phyloP scores from a whole-genome alignment of 257 asterid species.

The Leptodermis oblonga region DNA sequence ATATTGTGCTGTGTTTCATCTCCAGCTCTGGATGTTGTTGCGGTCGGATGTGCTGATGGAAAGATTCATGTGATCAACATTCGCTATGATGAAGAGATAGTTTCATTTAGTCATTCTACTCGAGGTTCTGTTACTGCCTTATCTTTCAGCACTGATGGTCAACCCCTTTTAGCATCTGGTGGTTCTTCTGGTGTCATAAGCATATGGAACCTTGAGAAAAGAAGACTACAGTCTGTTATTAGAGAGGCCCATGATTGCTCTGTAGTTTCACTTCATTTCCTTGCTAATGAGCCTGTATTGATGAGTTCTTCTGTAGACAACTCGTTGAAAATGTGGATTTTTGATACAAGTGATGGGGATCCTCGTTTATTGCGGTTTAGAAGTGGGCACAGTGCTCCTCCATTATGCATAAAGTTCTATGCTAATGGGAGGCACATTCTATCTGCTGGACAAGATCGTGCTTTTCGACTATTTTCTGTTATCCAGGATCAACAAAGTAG shows the following conservation, averaged over 20 bases:
- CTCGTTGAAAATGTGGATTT: slow-evolving; percentile 90
- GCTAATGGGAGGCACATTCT: slow-evolving; percentile 88
- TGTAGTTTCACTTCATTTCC: slow-evolving; percentile 76
- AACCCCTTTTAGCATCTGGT: slow-evolving; percentile 92
- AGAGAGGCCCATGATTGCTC: slow-evolving; percentile 79
- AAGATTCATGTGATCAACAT: slow-evolving; percentile 81
- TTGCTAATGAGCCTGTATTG: slow-evolving; percentile 80
- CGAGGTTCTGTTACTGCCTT: slow-evolving; percentile 80
- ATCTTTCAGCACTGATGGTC: slow-evolving; percentile 91
- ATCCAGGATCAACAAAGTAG: slow-evolving; percentile 92
- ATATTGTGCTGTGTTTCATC: slow-evolving; percentile 79
- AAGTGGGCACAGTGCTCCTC: slow-evolving; percentile 97
- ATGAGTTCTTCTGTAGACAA: slow-evolving; percentile 88
- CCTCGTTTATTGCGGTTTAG: slow-evolving; percentile 81
- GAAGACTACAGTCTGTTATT: slow-evolving; percentile 68
- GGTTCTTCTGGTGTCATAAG: slow-evolving; percentile 87
- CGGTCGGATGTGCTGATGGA: slow-evolving; percentile 87
- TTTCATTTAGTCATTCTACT: slow-evolving; percentile 67
- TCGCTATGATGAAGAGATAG: slow-evolving; percentile 69
- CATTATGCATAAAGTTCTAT: slow-evolving; percentile 74
- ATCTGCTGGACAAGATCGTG: slow-evolving; percentile 94
- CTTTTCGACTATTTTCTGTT: slow-evolving; percentile 84
- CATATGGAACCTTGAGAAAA: slow-evolving; percentile 94
- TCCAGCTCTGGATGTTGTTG: slow-evolving; percentile 90
- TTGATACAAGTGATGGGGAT: slow-evolving; percentile 81